Conservation (phyloP, 73 alveolate species). For the Paramecium biaurelia region DNA sequence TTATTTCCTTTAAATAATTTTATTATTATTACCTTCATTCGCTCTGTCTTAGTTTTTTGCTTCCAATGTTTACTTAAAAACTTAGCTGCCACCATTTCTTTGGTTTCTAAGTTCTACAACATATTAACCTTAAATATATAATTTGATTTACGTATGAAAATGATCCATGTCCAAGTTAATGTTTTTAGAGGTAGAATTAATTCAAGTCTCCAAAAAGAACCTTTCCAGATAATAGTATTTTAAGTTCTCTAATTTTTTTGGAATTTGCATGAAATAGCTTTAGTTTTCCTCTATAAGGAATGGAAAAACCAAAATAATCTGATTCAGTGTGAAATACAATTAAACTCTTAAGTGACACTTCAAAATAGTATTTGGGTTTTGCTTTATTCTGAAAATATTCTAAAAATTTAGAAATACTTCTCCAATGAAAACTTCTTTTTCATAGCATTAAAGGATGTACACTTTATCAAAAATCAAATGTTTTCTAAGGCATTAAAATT, state of each 20-base stretch:
- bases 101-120: background rate
- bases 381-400: background rate
- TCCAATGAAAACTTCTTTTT: constrained; percentile 17
- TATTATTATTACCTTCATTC: background rate
- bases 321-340: background rate
- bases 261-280: constrained; percentile 6
- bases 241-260: background rate
- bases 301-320: background rate
- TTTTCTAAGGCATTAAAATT: constrained; percentile 10
- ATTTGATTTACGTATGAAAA: background rate
- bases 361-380: background rate
- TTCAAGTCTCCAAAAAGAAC: constrained; percentile 29
- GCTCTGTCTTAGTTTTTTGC: background rate
- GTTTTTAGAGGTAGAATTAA: background rate
- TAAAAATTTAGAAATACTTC: background rate
- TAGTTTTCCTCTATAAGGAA: background rate
- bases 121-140: background rate
- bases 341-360: background rate
- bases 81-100: constrained; percentile 1
- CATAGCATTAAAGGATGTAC: background rate
- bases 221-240: background rate
- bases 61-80: background rate
- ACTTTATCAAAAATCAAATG: constrained; percentile 1
- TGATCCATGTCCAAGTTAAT: background rate
- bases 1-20: background rate